Conservation (phyloP, 2,329 filamentous ascomycete genomes). For the Colletotrichum spaethianum region DNA sequence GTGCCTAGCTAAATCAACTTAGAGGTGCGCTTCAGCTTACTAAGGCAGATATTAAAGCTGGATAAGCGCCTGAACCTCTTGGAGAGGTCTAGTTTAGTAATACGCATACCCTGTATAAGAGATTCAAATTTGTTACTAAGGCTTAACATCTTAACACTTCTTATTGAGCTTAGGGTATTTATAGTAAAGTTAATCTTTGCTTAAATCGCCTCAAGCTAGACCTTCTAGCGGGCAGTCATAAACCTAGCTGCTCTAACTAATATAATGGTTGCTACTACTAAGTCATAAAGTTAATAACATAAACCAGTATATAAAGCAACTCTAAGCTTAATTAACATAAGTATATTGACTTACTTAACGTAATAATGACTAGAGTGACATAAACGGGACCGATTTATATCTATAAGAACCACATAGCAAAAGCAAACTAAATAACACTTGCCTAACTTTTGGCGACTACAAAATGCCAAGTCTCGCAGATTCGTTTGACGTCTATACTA, state of each 20-base stretch:
- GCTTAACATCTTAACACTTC: slow-evolving; percentile 25
- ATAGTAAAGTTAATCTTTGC: slow-evolving; percentile 23
- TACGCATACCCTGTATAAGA: slow-evolving; percentile 54
- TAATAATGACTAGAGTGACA: slow-evolving; percentile 18
- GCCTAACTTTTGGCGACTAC: slow-evolving; percentile 22
- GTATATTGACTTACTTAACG: slow-evolving; percentile 17
- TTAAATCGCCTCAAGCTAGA: slow-evolving; percentile 60
- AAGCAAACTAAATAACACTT: slow-evolving; percentile 26
- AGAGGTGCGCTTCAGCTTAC: slow-evolving; percentile 18
- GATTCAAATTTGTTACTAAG: slow-evolving; percentile 46
- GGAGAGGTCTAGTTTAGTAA: slow-evolving; percentile 55
- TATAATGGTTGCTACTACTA: slow-evolving; percentile 20
- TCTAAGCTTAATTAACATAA: slow-evolving; percentile 14
- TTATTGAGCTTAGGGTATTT: slow-evolving; percentile 20
- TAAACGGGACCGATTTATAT: slow-evolving; percentile 18
- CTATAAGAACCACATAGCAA: slow-evolving; percentile 26
- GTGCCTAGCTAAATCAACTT: slow-evolving; percentile 11
- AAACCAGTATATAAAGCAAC: slow-evolving; percentile 16
- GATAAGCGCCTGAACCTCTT: slow-evolving; percentile 52
- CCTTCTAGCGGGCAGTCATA: slow-evolving; percentile 43
- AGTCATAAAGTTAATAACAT: slow-evolving; percentile 21
- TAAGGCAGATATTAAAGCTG: slow-evolving; percentile 31
- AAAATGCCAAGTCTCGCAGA: slow-evolving; percentile 39
- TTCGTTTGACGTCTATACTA: slow-evolving; percentile 46
- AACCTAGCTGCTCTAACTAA: slow-evolving; percentile 24